These are phyloP conservation scores for Cladophialophora exuberans DNA, from an alignment of 2,329 filamentous ascomycete genomes.

Conservation along the genomic window DNA sequence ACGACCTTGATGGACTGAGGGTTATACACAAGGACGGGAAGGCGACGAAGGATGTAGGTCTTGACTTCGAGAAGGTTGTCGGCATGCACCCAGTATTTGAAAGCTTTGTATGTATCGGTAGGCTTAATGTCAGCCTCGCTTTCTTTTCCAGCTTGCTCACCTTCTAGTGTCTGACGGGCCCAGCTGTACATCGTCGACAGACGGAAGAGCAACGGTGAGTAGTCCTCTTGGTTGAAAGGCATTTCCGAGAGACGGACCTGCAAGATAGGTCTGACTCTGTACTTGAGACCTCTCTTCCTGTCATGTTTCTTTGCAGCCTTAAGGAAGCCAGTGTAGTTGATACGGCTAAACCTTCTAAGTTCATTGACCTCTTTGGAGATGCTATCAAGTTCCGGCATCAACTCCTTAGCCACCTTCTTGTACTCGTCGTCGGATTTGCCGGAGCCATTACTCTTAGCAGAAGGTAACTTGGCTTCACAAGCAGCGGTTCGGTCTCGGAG, in stretches of 20 bases:
- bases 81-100: conserved; percentile 96
- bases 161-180: conserved; percentile 80
- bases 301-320: conserved; percentile 99
- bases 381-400: conserved; percentile 77
- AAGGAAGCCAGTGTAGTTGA: conserved; percentile 97
- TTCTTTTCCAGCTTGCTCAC: conserved; percentile 49
- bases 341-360: conserved; percentile 89
- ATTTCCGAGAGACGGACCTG: conserved; percentile 85
- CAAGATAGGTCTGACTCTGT: conserved; percentile 88
- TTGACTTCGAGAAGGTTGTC: conserved; percentile 98
- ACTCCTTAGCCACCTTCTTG: conserved; percentile 64
- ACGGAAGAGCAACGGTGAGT: conserved; percentile 83
- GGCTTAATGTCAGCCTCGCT: conserved; percentile 47
- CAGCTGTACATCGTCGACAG: conserved; percentile 96
- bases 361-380: conserved; percentile 92
- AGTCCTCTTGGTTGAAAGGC: conserved; percentile 94
- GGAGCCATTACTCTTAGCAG: conserved; percentile 42
- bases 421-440: conserved; percentile 44
- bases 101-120: conserved; percentile 73
- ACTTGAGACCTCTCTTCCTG: conserved; percentile 81
- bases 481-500: conserved; percentile 79
- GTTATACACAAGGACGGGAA: conserved; percentile 92
- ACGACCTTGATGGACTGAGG: conserved; percentile 80
- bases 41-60: conserved; percentile 86
- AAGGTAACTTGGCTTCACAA: conserved; percentile 67